Evolutionary conservation across 768 basidiomycete genomes (phyloP).

Genomic region (Kwoniella sp.): DNA sequence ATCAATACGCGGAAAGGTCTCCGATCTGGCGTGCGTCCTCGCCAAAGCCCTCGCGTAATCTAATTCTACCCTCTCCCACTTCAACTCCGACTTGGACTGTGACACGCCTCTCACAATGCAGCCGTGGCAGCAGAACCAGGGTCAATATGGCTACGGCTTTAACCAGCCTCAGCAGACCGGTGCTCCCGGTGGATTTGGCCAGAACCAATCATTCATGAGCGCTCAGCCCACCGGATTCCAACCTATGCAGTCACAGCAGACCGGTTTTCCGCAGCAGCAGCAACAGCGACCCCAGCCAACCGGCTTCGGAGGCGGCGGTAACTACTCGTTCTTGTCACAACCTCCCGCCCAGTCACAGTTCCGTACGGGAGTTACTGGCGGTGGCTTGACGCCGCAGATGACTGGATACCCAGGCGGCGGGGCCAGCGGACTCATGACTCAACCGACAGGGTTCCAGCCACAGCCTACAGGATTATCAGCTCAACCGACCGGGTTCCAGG

Average conservation of each 20-base stretch:
- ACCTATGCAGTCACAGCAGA: slow-evolving; percentile 23
- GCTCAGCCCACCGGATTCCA: slow-evolving; percentile 32
- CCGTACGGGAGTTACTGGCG: slow-evolving; percentile 40
- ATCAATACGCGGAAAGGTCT: too few relatives aligned
- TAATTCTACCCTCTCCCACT: not conserved
- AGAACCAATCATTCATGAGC: slow-evolving; percentile 27
- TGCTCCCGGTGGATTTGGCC: slow-evolving; percentile 27
- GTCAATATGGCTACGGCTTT: slow-evolving; percentile 21
- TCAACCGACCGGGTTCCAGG: slow-evolving; percentile 38
- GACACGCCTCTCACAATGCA: slow-evolving; percentile 21
- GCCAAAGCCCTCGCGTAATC: too few relatives aligned
- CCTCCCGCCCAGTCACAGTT: slow-evolving; percentile 28
- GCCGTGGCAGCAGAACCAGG: slow-evolving; percentile 36
- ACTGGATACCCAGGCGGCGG: slow-evolving; percentile 37
- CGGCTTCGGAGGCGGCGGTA: slow-evolving; percentile 19
- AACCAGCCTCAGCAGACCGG: slow-evolving; percentile 44
- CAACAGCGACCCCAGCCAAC: slow-evolving; percentile 32
- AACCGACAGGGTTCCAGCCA: slow-evolving; percentile 26
- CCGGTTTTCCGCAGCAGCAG: slow-evolving; percentile 33
- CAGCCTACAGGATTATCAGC: slow-evolving; percentile 34
- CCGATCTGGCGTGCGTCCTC: too few relatives aligned
- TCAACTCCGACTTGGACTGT: not conserved
- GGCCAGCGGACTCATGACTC: slow-evolving; percentile 32
- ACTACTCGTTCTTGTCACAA: slow-evolving; percentile 42
- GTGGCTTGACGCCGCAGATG: slow-evolving; percentile 43